These are phyloP conservation scores for Trichophyton simii DNA, from an alignment of 2,329 filamentous ascomycete species.

Conservation along the genomic window DNA sequence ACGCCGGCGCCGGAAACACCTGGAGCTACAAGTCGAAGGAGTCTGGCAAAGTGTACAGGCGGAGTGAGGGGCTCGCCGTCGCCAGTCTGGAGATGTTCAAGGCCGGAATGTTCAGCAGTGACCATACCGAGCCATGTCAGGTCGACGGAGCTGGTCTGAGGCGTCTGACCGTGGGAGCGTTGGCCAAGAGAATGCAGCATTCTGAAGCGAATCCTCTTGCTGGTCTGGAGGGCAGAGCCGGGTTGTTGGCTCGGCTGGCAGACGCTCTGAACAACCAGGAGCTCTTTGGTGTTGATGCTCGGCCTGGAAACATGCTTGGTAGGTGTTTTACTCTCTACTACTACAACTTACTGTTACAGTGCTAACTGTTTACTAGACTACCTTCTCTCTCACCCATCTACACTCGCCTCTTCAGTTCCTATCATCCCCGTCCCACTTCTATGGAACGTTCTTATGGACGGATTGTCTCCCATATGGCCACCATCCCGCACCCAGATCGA, in stretches of 20 bases:
- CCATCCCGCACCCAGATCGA: conserved; percentile 74
- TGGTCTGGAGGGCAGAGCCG: conserved; percentile 72
- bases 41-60: conserved; percentile 66
- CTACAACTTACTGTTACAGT: background rate
- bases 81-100: conserved; percentile 87
- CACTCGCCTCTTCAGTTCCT: conserved; percentile 74
- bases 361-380: conserved; percentile 50
- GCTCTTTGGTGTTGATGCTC: conserved; percentile 69
- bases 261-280: conserved; percentile 67
- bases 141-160: conserved; percentile 75
- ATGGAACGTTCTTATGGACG: conserved; percentile 83
- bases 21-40: conserved; percentile 92
- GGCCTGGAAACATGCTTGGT: conserved; percentile 93
- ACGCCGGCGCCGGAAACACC: conserved; percentile 69
- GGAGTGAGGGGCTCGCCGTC: conserved; percentile 78
- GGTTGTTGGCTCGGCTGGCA: conserved; percentile 61
- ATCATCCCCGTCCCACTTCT: conserved; percentile 77
- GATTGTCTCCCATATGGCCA: conserved; percentile 80
- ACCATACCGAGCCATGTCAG: conserved; percentile 67
- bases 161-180: conserved; percentile 56
- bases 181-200: conserved; percentile 77
- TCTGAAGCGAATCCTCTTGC: conserved; percentile 66
- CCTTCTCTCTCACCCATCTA: conserved; percentile 80
- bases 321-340: conserved; percentile 22
- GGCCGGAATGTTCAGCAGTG: conserved; percentile 73